These are phyloP conservation scores for Huntiella decipiens DNA, from an alignment of 2,329 filamentous ascomycete species.

Conservation along the genomic window DNA sequence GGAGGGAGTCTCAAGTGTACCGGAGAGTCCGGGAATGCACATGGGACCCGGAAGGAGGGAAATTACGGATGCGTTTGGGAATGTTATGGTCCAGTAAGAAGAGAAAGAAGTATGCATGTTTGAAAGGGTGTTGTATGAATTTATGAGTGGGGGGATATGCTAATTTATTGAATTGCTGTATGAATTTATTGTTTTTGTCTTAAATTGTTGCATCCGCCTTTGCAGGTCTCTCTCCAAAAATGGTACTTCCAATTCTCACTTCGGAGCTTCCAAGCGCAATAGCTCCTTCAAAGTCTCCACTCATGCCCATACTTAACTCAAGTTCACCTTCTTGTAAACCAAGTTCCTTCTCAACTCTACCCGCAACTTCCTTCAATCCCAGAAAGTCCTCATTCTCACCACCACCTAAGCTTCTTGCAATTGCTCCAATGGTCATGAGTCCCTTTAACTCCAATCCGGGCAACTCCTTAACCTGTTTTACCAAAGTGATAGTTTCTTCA, in stretches of 20 bases:
- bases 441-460: conserved; percentile 58
- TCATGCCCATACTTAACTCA: conserved; percentile 98
- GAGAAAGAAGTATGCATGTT: not conserved
- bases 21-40: conserved; percentile 17
- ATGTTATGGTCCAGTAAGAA: conserved; percentile 30
- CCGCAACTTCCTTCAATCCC: conserved; percentile 46
- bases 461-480: conserved; percentile 53
- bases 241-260: conserved; percentile 81
- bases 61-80: conserved; percentile 36
- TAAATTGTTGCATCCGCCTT: conserved; percentile 46
- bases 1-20: conserved; percentile 25
- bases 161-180: not conserved
- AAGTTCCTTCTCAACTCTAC: conserved; percentile 41
- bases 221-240: conserved; percentile 68
- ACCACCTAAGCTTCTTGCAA: conserved; percentile 61
- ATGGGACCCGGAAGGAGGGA: conserved; percentile 27
- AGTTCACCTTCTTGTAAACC: conserved; percentile 26
- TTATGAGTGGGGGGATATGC: not conserved
- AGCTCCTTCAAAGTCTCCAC: conserved; percentile 82
- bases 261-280: conserved; percentile 69
- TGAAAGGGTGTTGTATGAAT: not conserved
- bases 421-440: conserved; percentile 93
- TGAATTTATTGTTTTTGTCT: not conserved
- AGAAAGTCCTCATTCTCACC: conserved; percentile 87
- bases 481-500: conserved; percentile 41